These are phyloP conservation scores for Naegleria gruberi DNA, from an alignment of 208 protist genomes.

Conservation along the genomic window DNA sequence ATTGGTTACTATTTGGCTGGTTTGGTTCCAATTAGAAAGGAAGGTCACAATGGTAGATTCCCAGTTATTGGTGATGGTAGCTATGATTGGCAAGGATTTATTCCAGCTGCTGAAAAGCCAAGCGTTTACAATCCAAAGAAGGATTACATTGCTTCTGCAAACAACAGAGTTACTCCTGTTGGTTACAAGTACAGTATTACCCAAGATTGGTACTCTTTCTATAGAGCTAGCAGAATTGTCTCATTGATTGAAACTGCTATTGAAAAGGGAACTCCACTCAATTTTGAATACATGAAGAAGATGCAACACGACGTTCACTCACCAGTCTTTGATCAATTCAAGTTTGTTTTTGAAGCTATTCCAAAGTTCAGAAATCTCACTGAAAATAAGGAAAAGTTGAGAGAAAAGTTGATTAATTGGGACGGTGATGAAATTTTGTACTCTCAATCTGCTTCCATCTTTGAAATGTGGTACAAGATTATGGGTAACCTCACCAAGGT, in stretches of 20 bases:
- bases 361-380: background rate
- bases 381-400: background rate
- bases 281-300: background rate
- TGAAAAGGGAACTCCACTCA: background rate
- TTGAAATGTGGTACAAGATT: background rate
- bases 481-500: background rate
- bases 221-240: background rate
- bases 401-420: background rate
- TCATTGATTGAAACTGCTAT: background rate
- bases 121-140: background rate
- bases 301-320: conserved; percentile 6
- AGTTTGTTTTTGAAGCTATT: background rate
- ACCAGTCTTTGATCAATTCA: background rate
- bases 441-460: background rate
- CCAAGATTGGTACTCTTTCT: background rate
- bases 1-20: conserved; percentile 14
- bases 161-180: conserved; percentile 2
- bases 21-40: conserved; percentile 3
- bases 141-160: background rate
- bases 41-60: conserved; percentile 13
- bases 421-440: background rate
- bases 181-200: background rate
- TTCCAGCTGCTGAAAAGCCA: background rate
- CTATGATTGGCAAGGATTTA: background rate
- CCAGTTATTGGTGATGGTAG: background rate